These are phyloP conservation scores for Coniella vitis DNA, from an alignment of 2,329 filamentous ascomycete species.

Conservation along the genomic window DNA sequence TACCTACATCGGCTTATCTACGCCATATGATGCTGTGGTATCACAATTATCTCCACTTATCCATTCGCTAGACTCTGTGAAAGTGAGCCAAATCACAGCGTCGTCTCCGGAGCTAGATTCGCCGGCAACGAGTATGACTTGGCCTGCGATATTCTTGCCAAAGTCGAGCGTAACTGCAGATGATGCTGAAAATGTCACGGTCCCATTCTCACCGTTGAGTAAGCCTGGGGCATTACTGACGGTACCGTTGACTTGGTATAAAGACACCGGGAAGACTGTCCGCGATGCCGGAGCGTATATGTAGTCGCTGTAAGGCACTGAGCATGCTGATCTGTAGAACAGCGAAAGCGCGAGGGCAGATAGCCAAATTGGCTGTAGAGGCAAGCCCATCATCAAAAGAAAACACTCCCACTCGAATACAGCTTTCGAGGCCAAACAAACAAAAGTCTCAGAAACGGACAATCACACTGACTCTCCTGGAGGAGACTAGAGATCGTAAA, in stretches of 20 bases:
- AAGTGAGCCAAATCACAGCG: conserved; percentile 32
- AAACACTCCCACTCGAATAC: no score
- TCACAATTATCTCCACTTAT: conserved; percentile 39
- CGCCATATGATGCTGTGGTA: conserved; percentile 20
- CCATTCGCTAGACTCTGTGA: conserved; percentile 36
- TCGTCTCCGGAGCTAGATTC: conserved; percentile 17
- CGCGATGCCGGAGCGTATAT: conserved; percentile 18
- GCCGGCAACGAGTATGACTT: conserved; percentile 28
- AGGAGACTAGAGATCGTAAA: no score
- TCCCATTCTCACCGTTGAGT: conserved; percentile 18
- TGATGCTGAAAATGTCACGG: conserved; percentile 4
- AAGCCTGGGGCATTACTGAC: conserved; percentile 17
- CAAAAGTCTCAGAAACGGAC: no score
- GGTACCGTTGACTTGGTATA: conserved; percentile 16
- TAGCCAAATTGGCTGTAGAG: background rate
- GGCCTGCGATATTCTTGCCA: conserved; percentile 31
- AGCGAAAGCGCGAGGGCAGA: background rate
- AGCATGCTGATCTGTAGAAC: background rate
- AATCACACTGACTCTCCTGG: background rate
- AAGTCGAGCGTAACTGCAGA: conserved; percentile 33
- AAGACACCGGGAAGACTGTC: conserved; percentile 13
- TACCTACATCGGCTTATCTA: conserved; percentile 10
- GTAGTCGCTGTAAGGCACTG: conserved; percentile 16
- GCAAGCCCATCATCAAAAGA: background rate
- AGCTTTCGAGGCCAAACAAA: no score